phyloP scores from a whole-genome alignment of 331 rosid genomes.

The Malus hybrid region DNA sequence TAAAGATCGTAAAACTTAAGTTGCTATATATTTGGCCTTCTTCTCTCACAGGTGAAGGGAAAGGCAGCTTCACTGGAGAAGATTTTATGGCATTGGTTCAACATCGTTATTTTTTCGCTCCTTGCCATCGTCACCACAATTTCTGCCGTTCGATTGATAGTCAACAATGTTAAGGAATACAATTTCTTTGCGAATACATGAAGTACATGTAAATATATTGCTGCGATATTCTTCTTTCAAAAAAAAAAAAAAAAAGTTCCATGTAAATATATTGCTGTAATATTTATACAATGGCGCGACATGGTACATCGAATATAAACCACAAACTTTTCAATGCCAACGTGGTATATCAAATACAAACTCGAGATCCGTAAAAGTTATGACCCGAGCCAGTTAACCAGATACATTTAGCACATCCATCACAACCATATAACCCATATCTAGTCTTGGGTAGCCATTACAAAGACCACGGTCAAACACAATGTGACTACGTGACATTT shows the following conservation, averaged over 20 bases:
- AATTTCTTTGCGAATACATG: slow-evolving; percentile 46
- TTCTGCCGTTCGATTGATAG: slow-evolving; percentile 42
- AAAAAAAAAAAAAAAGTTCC: too few species aligned
- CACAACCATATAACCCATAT: too few species aligned
- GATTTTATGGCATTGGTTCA: slow-evolving; percentile 53
- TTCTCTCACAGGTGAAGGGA: slow-evolving; percentile 38
- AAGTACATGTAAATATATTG: background rate
- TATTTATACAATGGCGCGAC: background rate
- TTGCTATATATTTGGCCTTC: background rate
- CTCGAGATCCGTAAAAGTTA: too few species aligned
- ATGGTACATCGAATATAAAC: background rate
- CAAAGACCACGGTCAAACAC: too few species aligned
- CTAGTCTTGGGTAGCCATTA: too few species aligned
- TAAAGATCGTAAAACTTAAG: background rate
- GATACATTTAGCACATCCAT: background rate
- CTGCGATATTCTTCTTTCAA: too few species aligned
- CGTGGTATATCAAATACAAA: too few species aligned
- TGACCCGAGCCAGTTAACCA: background rate
- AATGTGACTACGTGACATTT: too few species aligned
- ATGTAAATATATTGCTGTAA: background rate
- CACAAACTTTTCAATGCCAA: background rate
- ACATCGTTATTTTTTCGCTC: slow-evolving; percentile 27
- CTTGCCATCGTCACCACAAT: slow-evolving; percentile 38
- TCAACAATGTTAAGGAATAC: slow-evolving; percentile 29
- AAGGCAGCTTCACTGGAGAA: slow-evolving; percentile 33